These are phyloP conservation scores for Citeromyces siamensis DNA, from an alignment of 1,139 yeast species.

Conservation along the genomic window DNA sequence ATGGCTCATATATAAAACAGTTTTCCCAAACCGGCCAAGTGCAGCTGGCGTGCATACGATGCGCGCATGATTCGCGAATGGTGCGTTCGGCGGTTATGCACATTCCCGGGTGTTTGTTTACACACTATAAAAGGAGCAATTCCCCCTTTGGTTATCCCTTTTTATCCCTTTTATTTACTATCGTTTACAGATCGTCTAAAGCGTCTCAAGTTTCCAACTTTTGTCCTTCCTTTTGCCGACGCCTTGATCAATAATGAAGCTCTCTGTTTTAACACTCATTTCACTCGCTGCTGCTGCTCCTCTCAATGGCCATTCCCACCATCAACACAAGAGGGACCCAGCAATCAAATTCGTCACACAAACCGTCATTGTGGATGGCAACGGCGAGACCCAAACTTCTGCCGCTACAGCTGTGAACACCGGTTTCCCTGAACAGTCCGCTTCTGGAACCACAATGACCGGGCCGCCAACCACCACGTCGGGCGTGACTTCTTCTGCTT, in stretches of 20 bases:
- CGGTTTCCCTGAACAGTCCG: conserved; percentile 6
- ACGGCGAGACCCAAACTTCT: conserved; percentile 18
- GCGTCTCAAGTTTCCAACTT: neutral
- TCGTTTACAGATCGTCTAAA: neutral
- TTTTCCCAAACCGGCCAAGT: no score
- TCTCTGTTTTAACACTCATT: conserved; percentile 14
- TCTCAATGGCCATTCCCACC: conserved; percentile 31
- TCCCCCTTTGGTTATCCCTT: neutral
- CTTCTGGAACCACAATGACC: conserved; percentile 11
- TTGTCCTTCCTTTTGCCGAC: neutral
- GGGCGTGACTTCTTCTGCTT: conserved; percentile 11
- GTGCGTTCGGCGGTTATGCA: neutral
- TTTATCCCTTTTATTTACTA: neutral
- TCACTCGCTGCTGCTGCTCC: conserved; percentile 34
- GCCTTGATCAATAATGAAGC: neutral
- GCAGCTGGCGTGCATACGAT: no score
- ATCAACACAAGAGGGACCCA: conserved; percentile 42
- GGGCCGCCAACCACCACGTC: conserved; percentile 11
- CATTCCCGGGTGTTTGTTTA: neutral
- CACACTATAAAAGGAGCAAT: neutral
- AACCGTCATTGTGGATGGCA: conserved; percentile 27
- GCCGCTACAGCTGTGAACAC: conserved; percentile 11
- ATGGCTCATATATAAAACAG: no score
- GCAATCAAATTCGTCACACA: conserved; percentile 40
- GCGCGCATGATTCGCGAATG: neutral